These are phyloP conservation scores for Gilbertella persicaria DNA, from an alignment of 371 early-diverging fungal genomes.

Conservation along the genomic window DNA sequence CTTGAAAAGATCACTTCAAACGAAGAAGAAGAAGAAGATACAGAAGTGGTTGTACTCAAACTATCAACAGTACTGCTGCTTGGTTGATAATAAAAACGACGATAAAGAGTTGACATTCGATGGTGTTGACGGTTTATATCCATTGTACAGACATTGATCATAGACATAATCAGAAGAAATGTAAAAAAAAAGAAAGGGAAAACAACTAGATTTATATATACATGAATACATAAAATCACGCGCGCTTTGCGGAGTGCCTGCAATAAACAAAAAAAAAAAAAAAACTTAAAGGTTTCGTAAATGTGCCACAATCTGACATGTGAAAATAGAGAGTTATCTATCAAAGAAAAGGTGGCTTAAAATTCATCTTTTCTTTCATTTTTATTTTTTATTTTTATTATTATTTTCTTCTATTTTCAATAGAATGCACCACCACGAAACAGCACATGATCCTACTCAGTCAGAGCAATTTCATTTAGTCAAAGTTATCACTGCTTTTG, in stretches of 20 bases:
- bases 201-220: background rate
- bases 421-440: background rate
- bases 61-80: conserved; percentile 5
- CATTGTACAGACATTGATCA: conserved; percentile 18
- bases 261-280: background rate
- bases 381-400: background rate
- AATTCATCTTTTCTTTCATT: background rate
- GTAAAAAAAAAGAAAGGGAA: conserved; percentile 7
- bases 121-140: conserved; percentile 11
- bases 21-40: conserved; percentile 1
- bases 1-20: conserved; percentile 36
- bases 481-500: conserved; percentile 72
- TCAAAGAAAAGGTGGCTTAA: background rate
- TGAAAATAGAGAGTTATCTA: background rate
- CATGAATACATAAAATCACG: conserved; percentile 23
- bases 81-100: conserved; percentile 4
- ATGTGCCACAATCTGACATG: background rate
- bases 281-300: background rate
- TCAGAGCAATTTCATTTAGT: conserved; percentile 49
- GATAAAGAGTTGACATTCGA: conserved; percentile 6
- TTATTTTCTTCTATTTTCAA: background rate
- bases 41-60: conserved; percentile 11
- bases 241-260: conserved; percentile 9
- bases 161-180: conserved; percentile 9
- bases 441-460: conserved; percentile 18